These are phyloP conservation scores for Candida suzukii DNA, from an alignment of 805 yeast genomes.

Conservation along the genomic window DNA sequence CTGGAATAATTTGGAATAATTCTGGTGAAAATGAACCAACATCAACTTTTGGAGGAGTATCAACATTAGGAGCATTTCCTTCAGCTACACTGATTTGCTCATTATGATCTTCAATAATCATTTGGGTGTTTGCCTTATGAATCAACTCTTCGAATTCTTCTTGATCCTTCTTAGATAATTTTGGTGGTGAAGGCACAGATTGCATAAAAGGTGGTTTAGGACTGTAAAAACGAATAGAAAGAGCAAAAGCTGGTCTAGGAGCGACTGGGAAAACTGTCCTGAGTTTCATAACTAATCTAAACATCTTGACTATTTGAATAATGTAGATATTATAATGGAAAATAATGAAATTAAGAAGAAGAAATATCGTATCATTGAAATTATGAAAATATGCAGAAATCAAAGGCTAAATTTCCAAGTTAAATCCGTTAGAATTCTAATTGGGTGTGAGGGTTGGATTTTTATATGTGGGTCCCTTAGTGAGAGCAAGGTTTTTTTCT, in stretches of 20 bases:
- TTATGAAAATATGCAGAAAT: too few relatives aligned
- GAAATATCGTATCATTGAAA: too few relatives aligned
- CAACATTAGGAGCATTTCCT: slow-evolving; percentile 1
- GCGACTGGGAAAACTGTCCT: too few relatives aligned
- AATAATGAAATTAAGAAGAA: too few relatives aligned
- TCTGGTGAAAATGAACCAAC: slow-evolving; percentile 64
- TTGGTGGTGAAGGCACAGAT: slow-evolving; percentile 51
- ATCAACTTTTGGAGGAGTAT: slow-evolving; percentile 36
- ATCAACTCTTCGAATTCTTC: slow-evolving; percentile 88
- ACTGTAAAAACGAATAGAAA: neutral
- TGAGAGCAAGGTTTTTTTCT: too few relatives aligned
- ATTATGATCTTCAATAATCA: slow-evolving; percentile 71
- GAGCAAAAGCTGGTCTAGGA: neutral
- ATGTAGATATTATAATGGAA: too few relatives aligned
- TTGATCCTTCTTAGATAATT: slow-evolving; percentile 72
- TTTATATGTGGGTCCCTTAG: too few relatives aligned
- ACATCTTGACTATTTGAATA: too few relatives aligned
- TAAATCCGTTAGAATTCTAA: too few relatives aligned
- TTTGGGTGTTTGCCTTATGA: slow-evolving; percentile 70
- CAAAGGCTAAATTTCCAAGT: too few relatives aligned
- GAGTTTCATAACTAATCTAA: too few relatives aligned
- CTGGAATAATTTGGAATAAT: slow-evolving; percentile 75
- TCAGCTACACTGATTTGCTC: slow-evolving; percentile 17
- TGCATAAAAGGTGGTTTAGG: slow-evolving; percentile 8
- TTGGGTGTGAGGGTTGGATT: too few relatives aligned